Evolutionary conservation across 2,329 filamentous ascomycete species (phyloP).

Genomic region (Diaporthe nobilis): DNA sequence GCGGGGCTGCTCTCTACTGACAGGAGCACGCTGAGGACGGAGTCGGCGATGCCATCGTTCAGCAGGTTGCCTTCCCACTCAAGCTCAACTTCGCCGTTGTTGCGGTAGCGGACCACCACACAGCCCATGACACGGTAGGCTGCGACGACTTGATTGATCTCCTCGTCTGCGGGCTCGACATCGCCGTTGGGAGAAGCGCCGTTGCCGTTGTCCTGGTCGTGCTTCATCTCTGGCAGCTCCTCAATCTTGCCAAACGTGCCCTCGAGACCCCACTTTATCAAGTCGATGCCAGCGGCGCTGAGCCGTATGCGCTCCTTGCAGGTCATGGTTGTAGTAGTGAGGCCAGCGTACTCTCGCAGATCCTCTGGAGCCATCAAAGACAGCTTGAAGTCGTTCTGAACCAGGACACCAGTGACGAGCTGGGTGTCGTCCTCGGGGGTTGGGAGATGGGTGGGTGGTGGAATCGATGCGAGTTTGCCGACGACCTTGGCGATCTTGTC

Average conservation of each 20-base stretch:
- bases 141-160: conserved; percentile 68
- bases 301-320: conserved; percentile 93
- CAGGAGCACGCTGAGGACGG: conserved; percentile 92
- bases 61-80: conserved; percentile 99
- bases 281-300: conserved; percentile 87
- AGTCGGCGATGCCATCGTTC: conserved; percentile 98
- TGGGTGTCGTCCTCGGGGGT: conserved; percentile 53
- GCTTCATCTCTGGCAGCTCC: conserved; percentile 69
- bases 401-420: conserved; percentile 89
- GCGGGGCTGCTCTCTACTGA: conserved; percentile 95
- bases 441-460: conserved; percentile 69
- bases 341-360: conserved; percentile 93
- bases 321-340: conserved; percentile 93
- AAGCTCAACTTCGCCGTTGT: conserved; percentile 85
- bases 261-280: conserved; percentile 94
- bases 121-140: conserved; percentile 89
- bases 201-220: conserved; percentile 45
- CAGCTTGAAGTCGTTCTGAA: conserved; percentile 98
- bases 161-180: conserved; percentile 68
- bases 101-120: conserved; percentile 83
- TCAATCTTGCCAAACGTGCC: conserved; percentile 93
- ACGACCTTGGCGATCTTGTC: conserved; percentile 98
- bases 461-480: conserved; percentile 87
- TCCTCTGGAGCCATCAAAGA: conserved; percentile 98
- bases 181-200: conserved; percentile 51